Base-by-base conservation (phyloP, 2,329 filamentous ascomycete species). In the Penicillium janthinellum region DNA sequence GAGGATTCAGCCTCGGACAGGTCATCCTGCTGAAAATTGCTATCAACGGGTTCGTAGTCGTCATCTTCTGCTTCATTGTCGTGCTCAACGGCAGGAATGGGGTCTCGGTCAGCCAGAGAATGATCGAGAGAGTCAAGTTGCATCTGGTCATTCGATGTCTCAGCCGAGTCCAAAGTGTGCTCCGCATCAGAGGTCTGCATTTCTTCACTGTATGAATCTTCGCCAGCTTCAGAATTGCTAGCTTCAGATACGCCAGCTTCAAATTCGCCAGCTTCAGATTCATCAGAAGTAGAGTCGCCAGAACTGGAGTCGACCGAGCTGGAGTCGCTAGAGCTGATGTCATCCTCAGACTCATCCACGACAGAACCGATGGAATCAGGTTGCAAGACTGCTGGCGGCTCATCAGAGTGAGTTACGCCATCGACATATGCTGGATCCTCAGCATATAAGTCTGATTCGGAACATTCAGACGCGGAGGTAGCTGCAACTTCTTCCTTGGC, bases 301-400 rank as follows among this genome's bases (percentile, higher is more conserved):
- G 49, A 25, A 49, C 62, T 69, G 47, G 76, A 78, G 58, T 78
- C 75, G 59, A 77, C 73, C 35, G 52, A 52, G 35, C 60, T 60
- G 8, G 50, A 56, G 39, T 50, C 34, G 31, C 10, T 20, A 34
- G 53, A 50, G 34, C 60, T 59, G 20, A 49, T 57, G 42, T 67
- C 69, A 54, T 72, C 73, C 47, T 64, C 69, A 49, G 76, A 77
- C 59, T 77, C 75, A 60, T 77, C 73, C 75, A 78, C 76, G 22
- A 74, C 68, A 5, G 75, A 77, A 12, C 72, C 71, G 20, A 58
- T 58, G 42, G 71, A 72, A n/a, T 70, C 68, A 31, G 70, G 70
- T 31, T 49, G 39, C 10, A 65, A 62, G n/a, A 71, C 71, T 54
- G 68, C 64, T 12, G 63, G 60, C 7, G 60, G 35, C 42, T 64